Conservation (phyloP, 139 green algal genomes). For the Coelastrella sp. region DNA sequence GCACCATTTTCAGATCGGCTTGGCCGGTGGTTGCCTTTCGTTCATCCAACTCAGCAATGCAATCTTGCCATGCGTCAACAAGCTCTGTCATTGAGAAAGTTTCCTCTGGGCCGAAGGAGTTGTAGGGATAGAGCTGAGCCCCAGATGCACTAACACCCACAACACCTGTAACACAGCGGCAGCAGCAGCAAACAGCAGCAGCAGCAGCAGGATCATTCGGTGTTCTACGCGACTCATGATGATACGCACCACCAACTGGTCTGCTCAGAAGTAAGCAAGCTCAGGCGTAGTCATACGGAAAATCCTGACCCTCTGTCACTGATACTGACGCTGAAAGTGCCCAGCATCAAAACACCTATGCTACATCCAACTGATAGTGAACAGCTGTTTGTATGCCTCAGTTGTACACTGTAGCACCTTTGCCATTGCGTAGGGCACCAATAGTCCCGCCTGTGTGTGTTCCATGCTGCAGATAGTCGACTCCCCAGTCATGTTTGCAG, state of each 20-base stretch:
- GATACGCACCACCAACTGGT: no score
- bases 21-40: neutral
- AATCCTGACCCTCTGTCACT: no score
- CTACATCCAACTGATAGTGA: no score
- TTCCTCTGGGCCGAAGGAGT: neutral
- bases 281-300: no score
- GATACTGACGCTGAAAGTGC: no score
- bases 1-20: neutral
- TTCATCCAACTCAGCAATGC: constrained; percentile 3
- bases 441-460: constrained; percentile 28
- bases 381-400: no score
- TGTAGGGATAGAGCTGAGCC: constrained; percentile 1
- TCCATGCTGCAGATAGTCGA: neutral
- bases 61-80: neutral
- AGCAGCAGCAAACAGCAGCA: no score
- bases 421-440: constrained; percentile 7
- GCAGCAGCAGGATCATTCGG: no score
- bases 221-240: no score
- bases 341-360: no score
- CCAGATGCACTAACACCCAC: neutral
- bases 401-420: no score
- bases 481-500: neutral
- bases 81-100: neutral
- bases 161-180: constrained; percentile 18
- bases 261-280: no score